Evolutionary conservation across 768 basidiomycete genomes (phyloP).

Genomic region (Suillus cothurnatus): DNA sequence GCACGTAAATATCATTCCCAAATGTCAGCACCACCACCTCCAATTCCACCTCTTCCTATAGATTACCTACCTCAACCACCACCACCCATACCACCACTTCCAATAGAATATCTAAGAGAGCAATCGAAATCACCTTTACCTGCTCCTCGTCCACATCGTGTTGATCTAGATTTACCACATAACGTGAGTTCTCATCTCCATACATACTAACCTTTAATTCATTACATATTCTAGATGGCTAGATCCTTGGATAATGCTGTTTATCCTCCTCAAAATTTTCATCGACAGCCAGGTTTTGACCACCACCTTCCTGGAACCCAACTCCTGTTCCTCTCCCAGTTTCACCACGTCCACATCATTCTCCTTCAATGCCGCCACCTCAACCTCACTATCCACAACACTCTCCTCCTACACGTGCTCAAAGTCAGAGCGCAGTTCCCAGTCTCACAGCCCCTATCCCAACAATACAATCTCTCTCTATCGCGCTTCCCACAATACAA

Average conservation of each 20-base stretch:
- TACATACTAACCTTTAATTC: background rate
- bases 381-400: too few species aligned
- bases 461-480: constrained; percentile 57
- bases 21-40: too few species aligned
- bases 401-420: constrained; percentile 20
- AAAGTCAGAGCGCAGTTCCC: constrained; percentile 33
- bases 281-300: constrained; percentile 19
- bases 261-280: constrained; percentile 16
- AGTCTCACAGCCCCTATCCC: constrained; percentile 72
- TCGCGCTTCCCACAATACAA: constrained; percentile 53
- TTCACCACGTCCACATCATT: constrained; percentile 20
- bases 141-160: constrained; percentile 66
- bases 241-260: constrained; percentile 56
- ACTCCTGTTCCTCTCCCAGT: constrained; percentile 22
- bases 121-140: constrained; percentile 49
- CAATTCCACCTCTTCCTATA: too few species aligned
- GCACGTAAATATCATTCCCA: too few species aligned
- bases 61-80: constrained; percentile 28
- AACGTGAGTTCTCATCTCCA: constrained; percentile 47
- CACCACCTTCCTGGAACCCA: constrained; percentile 15
- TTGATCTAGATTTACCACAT: constrained; percentile 60
- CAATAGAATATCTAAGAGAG: constrained; percentile 38
- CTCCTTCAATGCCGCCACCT: constrained; percentile 19
- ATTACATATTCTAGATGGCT: constrained; percentile 58
- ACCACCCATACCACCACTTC: constrained; percentile 54